Evolutionary conservation across 441 rosid species (phyloP), one percentile per base, ranked within the genome.

Genomic region (Erodium moschatum): DNA sequence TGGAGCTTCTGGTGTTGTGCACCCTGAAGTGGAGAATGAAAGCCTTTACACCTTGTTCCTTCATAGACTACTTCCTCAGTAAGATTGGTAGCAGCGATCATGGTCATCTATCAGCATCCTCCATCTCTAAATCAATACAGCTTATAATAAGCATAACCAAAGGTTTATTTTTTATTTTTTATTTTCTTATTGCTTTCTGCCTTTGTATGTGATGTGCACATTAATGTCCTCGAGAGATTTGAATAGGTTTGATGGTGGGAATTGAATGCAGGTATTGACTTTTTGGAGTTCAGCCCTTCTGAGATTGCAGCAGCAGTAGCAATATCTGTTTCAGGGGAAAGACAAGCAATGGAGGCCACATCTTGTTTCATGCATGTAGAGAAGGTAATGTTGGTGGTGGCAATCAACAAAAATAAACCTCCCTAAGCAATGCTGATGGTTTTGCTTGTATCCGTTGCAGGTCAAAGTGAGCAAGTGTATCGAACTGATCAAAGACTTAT

Each of bases 291-390:
- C 84, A 85, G 74, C 70, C 91, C 89, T 66, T 85, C 84, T 70
- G 91, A 87, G 76, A 80, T 85, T 73, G 83, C 89, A 31, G 92
- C 86, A 62, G 89, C 88, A 64, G 86, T 84, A 73, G 83, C 92
- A 48, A 80, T 85, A 73, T 80, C 81, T 75, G 86, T 84, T 75
- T 78, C 85, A 68, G 73, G 74, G 40, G 80, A 80, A 52, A 24
- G 63, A 35, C 76, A 74, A 73, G 61, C 75, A 72, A 50, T 67
- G 64, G 74, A 78, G 48, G 76, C 80, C 9, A 70, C 78, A 65
- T 64, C 82, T 74, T 35, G 66, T 73, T 79, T 82, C 76, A 19
- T 68, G 40, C 76, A 74, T 71, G 78, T 82, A 20, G 68, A 79
- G 40, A 81, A 86, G 89, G 89, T 84, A 81, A 48, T 16, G 61